phyloP scores from a whole-genome alignment of 495 filamentous ascomycete species.

The Xylaria telfairii region DNA sequence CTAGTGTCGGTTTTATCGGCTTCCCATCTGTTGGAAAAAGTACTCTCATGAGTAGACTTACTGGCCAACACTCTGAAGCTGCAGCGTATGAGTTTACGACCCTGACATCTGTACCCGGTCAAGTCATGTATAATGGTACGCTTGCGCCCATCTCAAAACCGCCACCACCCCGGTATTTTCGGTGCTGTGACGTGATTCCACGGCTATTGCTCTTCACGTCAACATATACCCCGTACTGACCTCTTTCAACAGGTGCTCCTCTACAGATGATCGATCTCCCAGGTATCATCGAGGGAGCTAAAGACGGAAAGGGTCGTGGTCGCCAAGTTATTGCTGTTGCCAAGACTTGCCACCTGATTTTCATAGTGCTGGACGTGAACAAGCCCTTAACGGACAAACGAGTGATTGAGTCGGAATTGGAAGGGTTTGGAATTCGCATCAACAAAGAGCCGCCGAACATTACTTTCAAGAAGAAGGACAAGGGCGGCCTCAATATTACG shows the following conservation, averaged over 20 bases:
- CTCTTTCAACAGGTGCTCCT: slow-evolving; percentile 66
- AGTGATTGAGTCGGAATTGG: slow-evolving; percentile 94
- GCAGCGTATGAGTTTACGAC: slow-evolving; percentile 99
- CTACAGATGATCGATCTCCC: slow-evolving; percentile 99
- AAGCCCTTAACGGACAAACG: slow-evolving; percentile 97
- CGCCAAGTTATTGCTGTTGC: slow-evolving; percentile 98
- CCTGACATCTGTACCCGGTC: slow-evolving; percentile 94
- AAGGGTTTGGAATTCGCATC: slow-evolving; percentile 96
- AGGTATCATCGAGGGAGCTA: slow-evolving; percentile 98
- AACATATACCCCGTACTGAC: neutral
- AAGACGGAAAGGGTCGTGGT: slow-evolving; percentile 97
- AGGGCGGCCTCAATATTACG: slow-evolving; percentile 93
- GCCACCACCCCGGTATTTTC: neutral
- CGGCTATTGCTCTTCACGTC: too few species aligned
- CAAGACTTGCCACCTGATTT: slow-evolving; percentile 98
- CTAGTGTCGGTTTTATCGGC: slow-evolving; percentile 84
- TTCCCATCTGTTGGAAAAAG: slow-evolving; percentile 98
- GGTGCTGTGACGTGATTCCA: neutral
- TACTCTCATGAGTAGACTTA: slow-evolving; percentile 93
- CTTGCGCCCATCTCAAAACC: neutral
- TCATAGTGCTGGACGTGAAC: slow-evolving; percentile 98
- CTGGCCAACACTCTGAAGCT: slow-evolving; percentile 95
- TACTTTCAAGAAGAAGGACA: slow-evolving; percentile 98
- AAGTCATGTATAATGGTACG: slow-evolving; percentile 88
- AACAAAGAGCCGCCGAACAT: slow-evolving; percentile 98